These are phyloP conservation scores for Phytophthora crassamura DNA, from an alignment of 352 stramenopile species.

Conservation along the genomic window DNA sequence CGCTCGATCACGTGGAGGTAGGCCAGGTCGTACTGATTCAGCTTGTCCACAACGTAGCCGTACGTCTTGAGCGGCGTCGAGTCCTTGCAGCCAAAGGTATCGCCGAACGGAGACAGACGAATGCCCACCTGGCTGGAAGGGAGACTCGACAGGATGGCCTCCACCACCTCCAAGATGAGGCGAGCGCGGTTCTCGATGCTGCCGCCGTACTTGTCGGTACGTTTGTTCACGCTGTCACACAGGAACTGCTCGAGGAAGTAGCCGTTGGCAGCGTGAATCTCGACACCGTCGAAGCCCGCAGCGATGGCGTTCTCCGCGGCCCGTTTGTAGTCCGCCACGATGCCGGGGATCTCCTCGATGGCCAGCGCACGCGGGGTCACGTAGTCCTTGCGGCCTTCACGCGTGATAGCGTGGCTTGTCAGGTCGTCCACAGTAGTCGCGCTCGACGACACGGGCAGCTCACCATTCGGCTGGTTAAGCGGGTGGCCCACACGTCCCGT, in stretches of 20 bases:
- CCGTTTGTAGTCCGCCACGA: too few species aligned
- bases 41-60: slow-evolving; percentile 35
- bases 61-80: slow-evolving; percentile 44
- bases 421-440: slow-evolving; percentile 9
- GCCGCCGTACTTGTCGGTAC: slow-evolving; percentile 83
- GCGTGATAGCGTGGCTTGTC: slow-evolving; percentile 9
- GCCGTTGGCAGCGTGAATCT: slow-evolving; percentile 91
- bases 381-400: slow-evolving; percentile 37
- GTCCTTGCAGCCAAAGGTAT: slow-evolving; percentile 45
- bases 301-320: slow-evolving; percentile 63
- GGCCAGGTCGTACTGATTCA: slow-evolving; percentile 44
- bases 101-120: slow-evolving; percentile 32
- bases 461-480: slow-evolving; percentile 23
- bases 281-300: slow-evolving; percentile 91
- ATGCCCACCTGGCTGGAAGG: slow-evolving; percentile 33
- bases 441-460: slow-evolving; percentile 24
- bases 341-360: slow-evolving; percentile 65
- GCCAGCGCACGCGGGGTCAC: slow-evolving; percentile 64
- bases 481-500: slow-evolving; percentile 23
- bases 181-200: slow-evolving; percentile 77
- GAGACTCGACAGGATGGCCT: slow-evolving; percentile 34
- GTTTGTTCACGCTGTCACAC: slow-evolving; percentile 69
- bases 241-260: slow-evolving; percentile 93
- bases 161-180: slow-evolving; percentile 72
- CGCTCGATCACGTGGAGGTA: slow-evolving; percentile 60